Evolutionary conservation across 257 asterid species (phyloP).

Genomic region (Fraxinus quadrangulata): DNA sequence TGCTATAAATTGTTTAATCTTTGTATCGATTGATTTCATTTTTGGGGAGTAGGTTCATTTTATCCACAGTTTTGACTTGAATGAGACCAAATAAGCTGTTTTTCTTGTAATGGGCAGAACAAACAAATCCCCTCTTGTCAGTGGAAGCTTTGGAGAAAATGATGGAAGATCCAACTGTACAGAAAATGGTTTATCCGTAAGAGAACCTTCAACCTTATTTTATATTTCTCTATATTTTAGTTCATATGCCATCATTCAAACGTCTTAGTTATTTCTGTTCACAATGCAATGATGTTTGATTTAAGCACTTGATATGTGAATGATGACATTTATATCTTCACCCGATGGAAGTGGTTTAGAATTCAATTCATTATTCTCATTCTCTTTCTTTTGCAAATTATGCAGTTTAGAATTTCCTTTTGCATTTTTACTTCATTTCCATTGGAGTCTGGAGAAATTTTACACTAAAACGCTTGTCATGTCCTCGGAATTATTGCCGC

Average conservation of each 20-base stretch:
- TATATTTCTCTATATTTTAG: constrained; percentile 8
- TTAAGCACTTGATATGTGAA: neutral
- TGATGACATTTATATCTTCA: constrained; percentile 10
- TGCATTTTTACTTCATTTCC: constrained; percentile 10
- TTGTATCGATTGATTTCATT: neutral
- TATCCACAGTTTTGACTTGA: constrained; percentile 2
- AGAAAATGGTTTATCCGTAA: constrained; percentile 97
- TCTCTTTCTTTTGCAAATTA: neutral
- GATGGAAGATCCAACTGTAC: constrained; percentile 99
- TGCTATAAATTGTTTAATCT: neutral
- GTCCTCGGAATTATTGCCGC: neutral
- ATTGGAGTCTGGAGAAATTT: neutral
- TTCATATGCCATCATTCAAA: constrained; percentile 5
- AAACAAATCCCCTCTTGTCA: constrained; percentile 58
- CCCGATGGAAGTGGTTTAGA: neutral
- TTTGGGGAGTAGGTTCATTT: constrained; percentile 1
- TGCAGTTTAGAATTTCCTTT: neutral
- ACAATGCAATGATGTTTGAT: neutral
- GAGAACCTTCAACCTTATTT: constrained; percentile 32
- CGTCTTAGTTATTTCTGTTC: neutral
- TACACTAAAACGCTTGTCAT: neutral
- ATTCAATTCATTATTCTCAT: neutral
- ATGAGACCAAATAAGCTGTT: constrained; percentile 18
- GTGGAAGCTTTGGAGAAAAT: constrained; percentile 97
- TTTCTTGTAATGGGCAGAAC: constrained; percentile 45